Evolutionary conservation across 2,329 filamentous ascomycete genomes (phyloP), one percentile per base, ranked within the genome.

Genomic region (Exophiala phaeomuriformis): DNA sequence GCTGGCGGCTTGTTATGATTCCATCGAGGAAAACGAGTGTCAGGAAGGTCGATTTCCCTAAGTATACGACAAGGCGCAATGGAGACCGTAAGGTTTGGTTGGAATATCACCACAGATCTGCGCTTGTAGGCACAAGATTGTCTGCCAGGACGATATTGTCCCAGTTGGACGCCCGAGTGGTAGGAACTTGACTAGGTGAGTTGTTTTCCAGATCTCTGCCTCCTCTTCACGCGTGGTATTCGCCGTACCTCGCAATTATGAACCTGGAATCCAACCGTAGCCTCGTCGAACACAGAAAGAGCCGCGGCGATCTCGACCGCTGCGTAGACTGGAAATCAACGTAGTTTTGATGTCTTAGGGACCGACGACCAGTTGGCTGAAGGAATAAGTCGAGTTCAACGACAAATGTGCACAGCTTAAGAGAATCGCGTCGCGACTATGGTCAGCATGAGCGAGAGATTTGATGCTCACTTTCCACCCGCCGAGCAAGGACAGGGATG

Each of bases 21-120:
- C 56, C 56, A 58, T 58, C 12, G 44, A 48, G 39, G 31, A 49
- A 28, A 43, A 33, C 12, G 31, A 29, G 33, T 19, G 12, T 28
- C 30, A 29, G 44, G 19, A n/a, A 52, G 35, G 37, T 12, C 4
- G 36, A 19, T 19, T 39, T 39, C 19, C 39, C 28, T 27, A 5
- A 28, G 39, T 5, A 6, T 28, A 4, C 4, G 10, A 39, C 10
- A 39, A n/a, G 19, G 5, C 12, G 27, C 37, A 40, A 12, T 7
- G 12, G 30, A 33, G 9, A 30, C 30, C 40, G 36, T 10, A 19
- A 8, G 33, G 2, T 28, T 37, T 12, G 28, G 47, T 57, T 49
- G 51, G 39, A 51, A 45, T 35, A 52, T 55, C 55, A 57, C 19
- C 19, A 19, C 19, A 19, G 19, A 19, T 19, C 19, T 19, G 19